Evolutionary conservation across 371 early-diverging fungal genomes (phyloP).

Genomic region (Mucor racemosus): DNA sequence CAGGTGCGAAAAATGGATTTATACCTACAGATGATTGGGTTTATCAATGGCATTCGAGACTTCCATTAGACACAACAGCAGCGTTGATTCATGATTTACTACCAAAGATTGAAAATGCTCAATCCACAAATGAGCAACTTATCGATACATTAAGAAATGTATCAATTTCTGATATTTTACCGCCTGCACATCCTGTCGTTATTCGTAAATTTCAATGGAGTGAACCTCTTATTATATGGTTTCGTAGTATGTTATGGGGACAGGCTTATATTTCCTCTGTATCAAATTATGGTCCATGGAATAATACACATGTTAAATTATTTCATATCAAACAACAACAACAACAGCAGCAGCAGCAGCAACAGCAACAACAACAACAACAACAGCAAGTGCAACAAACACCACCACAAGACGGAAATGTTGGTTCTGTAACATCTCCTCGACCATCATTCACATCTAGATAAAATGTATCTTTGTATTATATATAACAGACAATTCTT

Average conservation of each 20-base stretch:
- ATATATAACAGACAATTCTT: too few species aligned
- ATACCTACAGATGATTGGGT: conserved; percentile 55
- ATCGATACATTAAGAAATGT: conserved; percentile 8
- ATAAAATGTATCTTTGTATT: not conserved
- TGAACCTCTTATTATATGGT: conserved; percentile 69
- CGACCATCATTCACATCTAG: conserved; percentile 6
- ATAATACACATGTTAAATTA: conserved; percentile 62
- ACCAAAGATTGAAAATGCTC: conserved; percentile 24
- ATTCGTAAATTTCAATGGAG: conserved; percentile 61
- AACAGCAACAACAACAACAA: conserved; percentile 14
- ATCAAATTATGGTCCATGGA: conserved; percentile 64
- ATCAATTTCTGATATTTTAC: conserved; percentile 8
- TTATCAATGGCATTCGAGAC: conserved; percentile 35
- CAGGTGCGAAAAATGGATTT: conserved; percentile 51
- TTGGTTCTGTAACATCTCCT: not conserved
- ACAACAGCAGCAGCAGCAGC: conserved; percentile 19
- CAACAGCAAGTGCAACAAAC: conserved; percentile 28
- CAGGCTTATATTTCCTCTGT: conserved; percentile 63
- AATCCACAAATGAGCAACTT: conserved; percentile 13
- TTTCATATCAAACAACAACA: conserved; percentile 56
- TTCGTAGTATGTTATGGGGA: conserved; percentile 70
- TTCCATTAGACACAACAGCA: conserved; percentile 32
- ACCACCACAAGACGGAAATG: not conserved
- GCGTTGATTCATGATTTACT: conserved; percentile 25
- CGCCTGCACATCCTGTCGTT: conserved; percentile 36